Evolutionary conservation across 768 basidiomycete species (phyloP), one percentile per base, ranked within the genome.

Genomic region (Amanita subjunquillea): DNA sequence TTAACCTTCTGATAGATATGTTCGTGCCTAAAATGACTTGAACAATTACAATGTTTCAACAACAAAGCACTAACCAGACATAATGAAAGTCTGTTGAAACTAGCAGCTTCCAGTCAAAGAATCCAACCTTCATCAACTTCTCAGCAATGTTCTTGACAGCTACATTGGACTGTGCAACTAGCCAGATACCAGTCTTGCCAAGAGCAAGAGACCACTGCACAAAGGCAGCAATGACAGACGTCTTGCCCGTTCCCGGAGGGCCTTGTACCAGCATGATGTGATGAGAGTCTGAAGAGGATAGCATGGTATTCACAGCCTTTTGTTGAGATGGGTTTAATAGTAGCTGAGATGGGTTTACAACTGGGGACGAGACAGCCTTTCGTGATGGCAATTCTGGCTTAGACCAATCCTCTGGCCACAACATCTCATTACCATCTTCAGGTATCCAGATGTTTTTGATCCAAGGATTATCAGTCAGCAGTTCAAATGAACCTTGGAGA

Each of bases 111-210:
- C 81, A 92, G 7, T 76, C 57, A 3, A 57, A 41, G 54, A 87
- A 78, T 0, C 68, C 72, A 60, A 76, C 69, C 6, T 73, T 65
- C n/a, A 71, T 65, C 15, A 92, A 68, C 68, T 89, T 88, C 60
- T 87, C 85, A 49, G 87, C 89, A 68, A 92, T 91, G 58, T 92
- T 91, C 65, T 89, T 91, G 20, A 91, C 90, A 44, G 87, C 90
- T 46, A 91, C 80, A 70, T 92, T 92, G 15, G 85, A 86, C 60
- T 92, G 86, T 32, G 90, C 87, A 60, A 89, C 70, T 4, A 92
- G 77, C 85, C 87, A 92, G 10, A 90, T 80, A 0, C 85, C 81
- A 56, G 62, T 57, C 17, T 65, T 60, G 0, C 69, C 69, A 44
- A 59, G 59, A 25, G 63, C 56, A 22, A 76, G 59, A 37, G 80